Evolutionary conservation across 1,284 basidiomycete species (phyloP), one percentile per base, ranked within the genome.

Genomic region (Pseudozyma thailandica): DNA sequence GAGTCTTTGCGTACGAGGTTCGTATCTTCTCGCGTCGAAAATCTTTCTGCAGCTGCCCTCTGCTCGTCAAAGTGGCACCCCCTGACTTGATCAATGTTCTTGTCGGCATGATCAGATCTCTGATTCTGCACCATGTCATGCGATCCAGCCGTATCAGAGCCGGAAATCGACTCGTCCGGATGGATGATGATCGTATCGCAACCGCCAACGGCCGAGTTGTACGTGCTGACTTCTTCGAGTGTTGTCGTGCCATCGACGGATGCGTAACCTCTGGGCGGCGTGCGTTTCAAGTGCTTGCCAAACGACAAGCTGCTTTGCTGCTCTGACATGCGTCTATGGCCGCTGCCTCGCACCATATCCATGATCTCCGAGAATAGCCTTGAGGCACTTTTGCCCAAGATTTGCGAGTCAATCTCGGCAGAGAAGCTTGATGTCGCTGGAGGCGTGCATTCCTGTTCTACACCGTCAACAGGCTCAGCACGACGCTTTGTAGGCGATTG

Each of bases 281-380:
- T 62, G 7, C 51, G 47, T 12, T 43, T 44, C n/a, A 61, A 35
- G 8, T 23, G 41, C 16, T 35, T 23, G 16, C 48, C 48, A 8
- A 38, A 26, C 0, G 27, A 28, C 0, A 44, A 6, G 4, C 21
- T 23, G 9, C 43, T 30, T 18, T 23, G 59, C 27, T 46, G 43
- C n/a, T 53, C 38, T 3, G 23, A 42, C 25, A 28, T n/a, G 6
- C 38, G 16, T 8, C 10, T 16, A 16, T 39, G 25, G 2, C 28
- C 46, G 5, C 18, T 28, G 10, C 47, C 51, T n/a, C 52, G 47
- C 6, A 69, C 58, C 53, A 69, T 46, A 16, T 69, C 50, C 58
- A 69, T 50, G 44, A 69, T 60, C 55, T 69, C 65, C 31, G 41
- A 21, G 25, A 69, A 69, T 8, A 69, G 37, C 20, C 50, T 18